Percentiles rank a stretch among this genome's conserved stretches.
Conservation (phyloP, 1,139 yeast genomes). For the Kurtzmaniella quercitrusa region DNA sequence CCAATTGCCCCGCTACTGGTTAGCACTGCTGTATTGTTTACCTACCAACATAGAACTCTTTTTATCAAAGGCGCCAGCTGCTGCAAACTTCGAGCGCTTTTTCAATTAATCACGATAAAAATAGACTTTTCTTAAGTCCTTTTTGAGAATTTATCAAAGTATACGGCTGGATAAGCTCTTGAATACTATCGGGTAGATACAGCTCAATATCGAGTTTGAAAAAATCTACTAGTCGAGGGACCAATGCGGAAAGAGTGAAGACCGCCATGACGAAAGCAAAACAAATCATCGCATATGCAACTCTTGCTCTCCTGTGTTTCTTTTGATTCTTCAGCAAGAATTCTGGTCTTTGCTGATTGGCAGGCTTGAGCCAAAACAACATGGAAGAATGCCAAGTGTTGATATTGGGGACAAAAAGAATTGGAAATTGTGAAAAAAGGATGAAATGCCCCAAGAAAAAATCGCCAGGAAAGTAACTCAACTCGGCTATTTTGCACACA, state of each 20-base stretch:
- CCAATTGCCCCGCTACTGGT: conserved; percentile 20
- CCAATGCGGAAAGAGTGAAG: conserved; percentile 33
- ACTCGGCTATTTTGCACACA: conserved; percentile 50
- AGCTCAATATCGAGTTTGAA: conserved; percentile 34
- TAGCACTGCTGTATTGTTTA: conserved; percentile 21
- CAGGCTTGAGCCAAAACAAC: conserved; percentile 78
- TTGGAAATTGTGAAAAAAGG: conserved; percentile 48
- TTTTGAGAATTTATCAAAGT: conserved; percentile 22
- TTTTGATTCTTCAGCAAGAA: conserved; percentile 31
- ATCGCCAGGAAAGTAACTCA: conserved; percentile 54
- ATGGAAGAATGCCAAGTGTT: conserved; percentile 78
- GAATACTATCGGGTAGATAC: conserved; percentile 31
- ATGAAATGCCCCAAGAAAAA: conserved; percentile 49
- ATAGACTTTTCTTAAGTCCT: conserved; percentile 27
- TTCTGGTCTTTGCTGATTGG: conserved; percentile 43
- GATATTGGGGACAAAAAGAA: conserved; percentile 51
- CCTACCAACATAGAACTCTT: conserved; percentile 10
- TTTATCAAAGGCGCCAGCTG: conserved; percentile 10
- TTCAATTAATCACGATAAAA: background rate
- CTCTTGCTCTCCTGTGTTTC: conserved; percentile 24
- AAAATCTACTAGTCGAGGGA: conserved; percentile 35
- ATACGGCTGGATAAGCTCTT: conserved; percentile 41
- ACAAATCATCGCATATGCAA: conserved; percentile 36
- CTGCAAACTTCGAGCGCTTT: background rate
- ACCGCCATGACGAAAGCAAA: conserved; percentile 32